These are phyloP conservation scores for Mixia osmundae DNA, from an alignment of 1,284 basidiomycete species.

Conservation along the genomic window DNA sequence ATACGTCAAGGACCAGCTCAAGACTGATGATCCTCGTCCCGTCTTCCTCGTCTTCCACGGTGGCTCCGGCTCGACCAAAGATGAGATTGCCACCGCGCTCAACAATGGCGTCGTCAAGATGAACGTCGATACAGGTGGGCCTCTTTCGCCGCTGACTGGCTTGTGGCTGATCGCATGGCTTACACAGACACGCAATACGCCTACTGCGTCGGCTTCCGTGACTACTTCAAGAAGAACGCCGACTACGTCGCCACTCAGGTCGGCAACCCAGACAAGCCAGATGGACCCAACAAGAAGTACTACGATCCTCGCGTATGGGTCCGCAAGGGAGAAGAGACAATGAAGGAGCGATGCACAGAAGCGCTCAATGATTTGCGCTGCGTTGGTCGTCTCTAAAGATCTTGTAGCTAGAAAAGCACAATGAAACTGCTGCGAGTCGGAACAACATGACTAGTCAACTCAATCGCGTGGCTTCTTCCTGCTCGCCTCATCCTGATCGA, in stretches of 20 bases:
- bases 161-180: background rate
- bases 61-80: slow-evolving; percentile 89
- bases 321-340: slow-evolving; percentile 92
- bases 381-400: slow-evolving; percentile 9
- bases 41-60: slow-evolving; percentile 97
- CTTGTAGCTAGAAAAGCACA: too few species aligned
- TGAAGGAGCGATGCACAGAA: slow-evolving; percentile 63
- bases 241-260: slow-evolving; percentile 58
- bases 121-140: slow-evolving; percentile 49
- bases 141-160: background rate
- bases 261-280: slow-evolving; percentile 75
- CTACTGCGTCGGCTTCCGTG: slow-evolving; percentile 25
- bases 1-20: slow-evolving; percentile 46
- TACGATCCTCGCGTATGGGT: slow-evolving; percentile 96
- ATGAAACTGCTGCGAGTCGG: too few species aligned
- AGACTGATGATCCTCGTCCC: slow-evolving; percentile 37
- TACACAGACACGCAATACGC: slow-evolving; percentile 10
- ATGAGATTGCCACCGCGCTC: slow-evolving; percentile 87
- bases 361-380: slow-evolving; percentile 54
- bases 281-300: slow-evolving; percentile 96
- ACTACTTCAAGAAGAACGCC: slow-evolving; percentile 61
- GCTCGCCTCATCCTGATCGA: slow-evolving; percentile 11
- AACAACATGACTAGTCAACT: background rate
- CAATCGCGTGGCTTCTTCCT: slow-evolving; percentile 2
- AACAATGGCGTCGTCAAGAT: slow-evolving; percentile 85